These are phyloP conservation scores for Daedaleopsis sinensis DNA, from an alignment of 768 basidiomycete genomes.

Conservation along the genomic window DNA sequence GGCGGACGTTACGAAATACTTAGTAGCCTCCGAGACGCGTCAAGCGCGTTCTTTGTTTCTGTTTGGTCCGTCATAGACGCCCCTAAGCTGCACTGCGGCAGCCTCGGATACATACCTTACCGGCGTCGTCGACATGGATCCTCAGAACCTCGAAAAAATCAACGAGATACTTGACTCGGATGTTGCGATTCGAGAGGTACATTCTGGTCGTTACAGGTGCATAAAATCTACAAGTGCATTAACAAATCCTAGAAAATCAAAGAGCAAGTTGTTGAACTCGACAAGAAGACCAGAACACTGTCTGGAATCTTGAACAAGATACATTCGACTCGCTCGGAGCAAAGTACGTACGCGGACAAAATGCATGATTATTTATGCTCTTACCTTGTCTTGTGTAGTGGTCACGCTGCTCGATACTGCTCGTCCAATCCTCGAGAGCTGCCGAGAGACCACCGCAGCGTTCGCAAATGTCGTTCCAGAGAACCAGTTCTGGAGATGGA, in stretches of 20 bases:
- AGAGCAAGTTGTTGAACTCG: conserved; percentile 72
- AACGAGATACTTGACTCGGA: conserved; percentile 66
- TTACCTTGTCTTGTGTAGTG: conserved; percentile 43
- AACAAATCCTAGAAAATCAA: conserved; percentile 66
- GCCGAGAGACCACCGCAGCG: conserved; percentile 48
- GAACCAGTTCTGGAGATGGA: conserved; percentile 84
- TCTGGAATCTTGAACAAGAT: conserved; percentile 78
- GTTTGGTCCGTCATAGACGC: not conserved
- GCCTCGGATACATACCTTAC: conserved; percentile 2
- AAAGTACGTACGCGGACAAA: conserved; percentile 45
- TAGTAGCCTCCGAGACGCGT: conserved; percentile 21
- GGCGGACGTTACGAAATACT: not conserved
- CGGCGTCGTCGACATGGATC: conserved; percentile 48
- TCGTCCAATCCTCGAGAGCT: conserved; percentile 57
- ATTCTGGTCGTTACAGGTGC: not conserved
- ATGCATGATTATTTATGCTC: no score
- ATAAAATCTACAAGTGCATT: not conserved
- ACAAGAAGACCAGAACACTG: conserved; percentile 74
- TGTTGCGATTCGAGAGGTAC: conserved; percentile 65
- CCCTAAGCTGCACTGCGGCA: not conserved
- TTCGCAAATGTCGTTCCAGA: conserved; percentile 65
- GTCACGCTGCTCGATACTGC: conserved; percentile 59
- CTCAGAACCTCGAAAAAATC: conserved; percentile 55
- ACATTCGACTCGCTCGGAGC: conserved; percentile 67
- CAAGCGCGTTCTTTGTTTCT: conserved; percentile 13